Base-by-base conservation (phyloP, 2,329 filamentous ascomycete species). In the Hymenotorrendiella dingleyae region DNA sequence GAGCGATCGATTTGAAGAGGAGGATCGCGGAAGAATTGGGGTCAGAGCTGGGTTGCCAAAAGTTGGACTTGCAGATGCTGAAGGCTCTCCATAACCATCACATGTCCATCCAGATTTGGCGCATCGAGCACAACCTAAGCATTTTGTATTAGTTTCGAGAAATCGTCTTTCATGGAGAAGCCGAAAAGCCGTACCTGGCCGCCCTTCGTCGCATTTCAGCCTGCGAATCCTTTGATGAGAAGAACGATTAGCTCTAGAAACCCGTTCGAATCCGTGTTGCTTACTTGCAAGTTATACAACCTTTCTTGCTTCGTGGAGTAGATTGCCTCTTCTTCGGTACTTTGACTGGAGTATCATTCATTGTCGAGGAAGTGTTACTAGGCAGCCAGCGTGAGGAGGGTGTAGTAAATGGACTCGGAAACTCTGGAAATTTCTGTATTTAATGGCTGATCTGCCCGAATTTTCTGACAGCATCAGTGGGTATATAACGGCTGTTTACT, bases 211-310 rank as follows among this genome's bases (percentile, higher is more conserved):
- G 22, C 56, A 58, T 46, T 58, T 58, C 5, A 60, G 45, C 46
- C 56, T 52, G 34, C 58, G 43, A 26, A 59, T 57, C 42, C 54
- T 56, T 37, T n/a, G 16, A 43, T 30, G 38, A 43, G 44, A 53
- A n/a, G 7, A 8, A 24, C 6, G 10, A 37, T 35, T 29, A 35
- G 30, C n/a, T 26, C 6, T 4, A 26, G 14, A 21, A 42, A 24
- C 47, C 47, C 45, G 46, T 17, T 17, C 41, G 17, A 14, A 8
- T 17, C 12, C 6, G 34, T 40, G 24, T 23, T 36, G 68, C 76
- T 56, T 68, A 82, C 78, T 82, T 82, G 78, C 78, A 83, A 61
- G 76, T 80, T 54, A 68, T 68, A 61, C 79, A 82, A 23, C 78
- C 78, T 2, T 76, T 82, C 63, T 49, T 55, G 26, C 47, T 49